Evolutionary conservation across 176 grass and related monocot species (phyloP), one percentile per base, ranked within the genome.

Genomic region (Microstegium vimineum): DNA sequence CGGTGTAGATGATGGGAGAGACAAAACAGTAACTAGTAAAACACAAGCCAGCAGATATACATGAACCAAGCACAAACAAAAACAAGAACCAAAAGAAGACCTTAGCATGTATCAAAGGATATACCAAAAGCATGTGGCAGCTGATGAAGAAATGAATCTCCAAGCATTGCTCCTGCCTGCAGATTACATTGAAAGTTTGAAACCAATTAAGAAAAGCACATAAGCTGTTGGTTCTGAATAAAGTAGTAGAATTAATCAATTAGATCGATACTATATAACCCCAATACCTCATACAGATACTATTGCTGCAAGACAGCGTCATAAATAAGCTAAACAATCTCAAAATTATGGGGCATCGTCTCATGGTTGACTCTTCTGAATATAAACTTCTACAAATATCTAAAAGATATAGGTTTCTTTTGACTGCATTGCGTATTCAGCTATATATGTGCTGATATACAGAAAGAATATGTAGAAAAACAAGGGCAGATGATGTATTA

Each of bases 111-210:
- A 34, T 69, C 34, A 79, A 40, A 35, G 46, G 34, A 40, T 73
- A 80, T 99, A 99, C 96, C 96, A 95, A 99, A 95, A 77, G 96
- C 96, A 71, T 99, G 96, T 22, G 96, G 96, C 30, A 99, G 62
- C 86, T 99, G 96, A 90, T 99, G 96, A 90, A 99, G 90, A 94
- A 99, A 99, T 62, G 96, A 94, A 90, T 99, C 96, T 61, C 96
- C 96, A 80, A 99, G 86, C 96, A 99, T 99, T 75, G 96, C 96
- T 77, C 96, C 96, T 77, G 96, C 96, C 96, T 99, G 84, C 34
- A 94, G 70, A 60, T 60, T 26, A 26, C 23, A 26, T 26, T 60
- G n/a, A 69, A 74, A 86, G 59, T 71, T 77, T 20, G 80, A 76
- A 76, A 46, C 16, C 47, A 76, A 71, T 52, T 4, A 87, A 8